Base-by-base conservation (phyloP, 2,329 filamentous ascomycete species). In the Penicillium sp. region DNA sequence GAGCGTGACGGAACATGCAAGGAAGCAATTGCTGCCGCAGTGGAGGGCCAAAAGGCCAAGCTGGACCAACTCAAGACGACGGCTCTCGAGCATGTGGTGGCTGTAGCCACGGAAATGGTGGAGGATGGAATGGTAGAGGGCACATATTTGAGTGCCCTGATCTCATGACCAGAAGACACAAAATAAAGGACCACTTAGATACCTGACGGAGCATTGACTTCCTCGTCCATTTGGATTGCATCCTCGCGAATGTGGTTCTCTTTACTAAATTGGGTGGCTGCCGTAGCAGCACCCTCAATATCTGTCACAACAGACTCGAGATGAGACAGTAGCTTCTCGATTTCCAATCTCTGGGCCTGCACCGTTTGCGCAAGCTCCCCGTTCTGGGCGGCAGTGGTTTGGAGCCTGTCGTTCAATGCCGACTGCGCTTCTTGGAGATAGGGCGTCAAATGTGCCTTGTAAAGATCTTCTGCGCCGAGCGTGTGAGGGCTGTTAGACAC, bases 371-470 rank as follows among this genome's bases (percentile, higher is more conserved):
- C 70, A 5, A 85, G 68, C 48, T 76, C 71, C n/a, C 69, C 69
- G 59, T 86, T 86, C 49, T 81, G 72, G 14, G 70, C 60, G 58
- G 83, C 77, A 4, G 79, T 76, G 20, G 67, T 66, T 46, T 76
- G 69, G 31, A 86, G 70, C 51, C 77, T 76, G n/a, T 65, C 57
- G 47, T 77, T 73, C 53, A 86, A 70, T 2, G 76, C 67, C n/a
- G 69, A 64, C 20, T 79, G 74, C 44, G 79, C 77, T 56, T 78
- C 71, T 39, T 75, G 70, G 44, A 86, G 69, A 51, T 81, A 81
- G 0, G 83, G 81, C 44, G 76, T 75, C 4, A 86, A 69, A 65
- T 85, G 81, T n/a, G 82, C 81, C 16, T 77, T 72, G 54, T 83
- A 81, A 10, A 86, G 72, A 43, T 80, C 76, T 25, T 78, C 71